These are phyloP conservation scores for Vigna reflexopilosa DNA, from an alignment of 306 rosid genomes.

Conservation along the genomic window DNA sequence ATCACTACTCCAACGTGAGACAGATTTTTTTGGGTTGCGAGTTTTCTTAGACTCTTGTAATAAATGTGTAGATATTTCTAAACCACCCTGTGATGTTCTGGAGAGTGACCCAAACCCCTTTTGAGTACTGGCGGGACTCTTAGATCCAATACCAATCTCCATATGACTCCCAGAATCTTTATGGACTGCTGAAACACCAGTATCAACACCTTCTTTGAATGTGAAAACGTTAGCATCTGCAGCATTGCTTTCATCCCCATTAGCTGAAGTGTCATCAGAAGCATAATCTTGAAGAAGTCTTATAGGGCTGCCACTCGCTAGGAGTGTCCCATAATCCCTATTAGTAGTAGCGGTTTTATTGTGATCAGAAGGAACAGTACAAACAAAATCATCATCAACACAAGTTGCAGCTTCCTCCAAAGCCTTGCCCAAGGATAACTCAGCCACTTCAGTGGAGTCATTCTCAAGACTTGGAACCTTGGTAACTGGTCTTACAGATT, in stretches of 20 bases:
- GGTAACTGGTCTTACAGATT: constrained; percentile 44
- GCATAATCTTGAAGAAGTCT: constrained; percentile 88
- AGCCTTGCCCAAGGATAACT: constrained; percentile 30
- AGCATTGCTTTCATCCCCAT: constrained; percentile 50
- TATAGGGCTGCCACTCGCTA: constrained; percentile 67
- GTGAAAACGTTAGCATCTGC: constrained; percentile 48
- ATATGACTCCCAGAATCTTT: constrained; percentile 45
- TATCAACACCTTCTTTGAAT: constrained; percentile 48
- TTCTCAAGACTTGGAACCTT: constrained; percentile 41
- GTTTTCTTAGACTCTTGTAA: constrained; percentile 43
- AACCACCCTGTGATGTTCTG: constrained; percentile 48
- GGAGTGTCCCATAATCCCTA: constrained; percentile 47
- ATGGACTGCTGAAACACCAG: constrained; percentile 46
- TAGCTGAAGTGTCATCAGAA: constrained; percentile 75
- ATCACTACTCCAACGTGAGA: constrained; percentile 44
- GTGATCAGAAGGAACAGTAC: constrained; percentile 46
- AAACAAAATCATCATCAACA: constrained; percentile 41
- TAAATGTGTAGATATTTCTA: constrained; percentile 45
- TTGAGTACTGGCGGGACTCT: constrained; percentile 41
- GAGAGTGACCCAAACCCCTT: constrained; percentile 44
- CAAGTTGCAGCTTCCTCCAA: constrained; percentile 43
- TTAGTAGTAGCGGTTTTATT: constrained; percentile 44
- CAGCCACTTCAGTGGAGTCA: constrained; percentile 51
- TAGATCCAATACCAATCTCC: constrained; percentile 45
- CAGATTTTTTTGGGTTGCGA: constrained; percentile 32